phyloP scores from a whole-genome alignment of 805 yeast species.

The Candida loeiensis region DNA sequence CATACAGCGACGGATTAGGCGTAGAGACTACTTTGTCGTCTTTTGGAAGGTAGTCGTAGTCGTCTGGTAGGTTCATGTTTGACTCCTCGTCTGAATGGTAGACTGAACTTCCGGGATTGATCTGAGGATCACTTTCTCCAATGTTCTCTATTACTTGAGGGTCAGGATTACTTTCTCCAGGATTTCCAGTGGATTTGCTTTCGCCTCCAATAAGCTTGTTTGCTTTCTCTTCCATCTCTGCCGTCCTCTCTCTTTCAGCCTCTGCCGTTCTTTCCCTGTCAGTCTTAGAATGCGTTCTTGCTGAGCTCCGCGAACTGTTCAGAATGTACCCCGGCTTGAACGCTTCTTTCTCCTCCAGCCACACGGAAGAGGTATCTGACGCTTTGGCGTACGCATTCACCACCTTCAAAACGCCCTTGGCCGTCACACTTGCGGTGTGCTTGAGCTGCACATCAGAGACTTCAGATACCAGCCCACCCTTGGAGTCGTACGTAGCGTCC shows the following conservation, averaged over 20 bases:
- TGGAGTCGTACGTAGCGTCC: constrained; percentile 10
- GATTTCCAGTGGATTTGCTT: no score
- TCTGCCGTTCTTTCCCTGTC: no score
- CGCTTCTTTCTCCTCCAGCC: constrained; percentile 1
- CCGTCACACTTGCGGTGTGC: constrained; percentile 5
- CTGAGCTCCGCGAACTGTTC: no score
- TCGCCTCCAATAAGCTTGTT: no score
- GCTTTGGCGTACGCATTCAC: constrained; percentile 9
- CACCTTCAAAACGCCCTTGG: constrained; percentile 8
- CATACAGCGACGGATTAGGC: constrained; percentile 2
- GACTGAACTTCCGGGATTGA: no score
- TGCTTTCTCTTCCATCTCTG: no score
- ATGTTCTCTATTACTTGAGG: no score
- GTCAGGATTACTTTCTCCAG: no score
- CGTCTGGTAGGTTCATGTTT: neutral
- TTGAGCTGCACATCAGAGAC: constrained; percentile 1
- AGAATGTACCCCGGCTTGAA: neutral
- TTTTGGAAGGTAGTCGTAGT: neutral
- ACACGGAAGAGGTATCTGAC: constrained; percentile 1
- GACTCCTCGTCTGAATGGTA: neutral
- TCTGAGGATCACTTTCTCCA: no score
- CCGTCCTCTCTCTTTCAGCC: no score
- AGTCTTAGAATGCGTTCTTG: no score
- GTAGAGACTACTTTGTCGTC: neutral
- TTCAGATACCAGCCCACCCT: constrained; percentile 4